Percentiles rank a stretch among this genome's conserved stretches.
These are phyloP conservation scores for Astragalus membranaceus DNA, from an alignment of 306 rosid genomes.

Conservation along the genomic window DNA sequence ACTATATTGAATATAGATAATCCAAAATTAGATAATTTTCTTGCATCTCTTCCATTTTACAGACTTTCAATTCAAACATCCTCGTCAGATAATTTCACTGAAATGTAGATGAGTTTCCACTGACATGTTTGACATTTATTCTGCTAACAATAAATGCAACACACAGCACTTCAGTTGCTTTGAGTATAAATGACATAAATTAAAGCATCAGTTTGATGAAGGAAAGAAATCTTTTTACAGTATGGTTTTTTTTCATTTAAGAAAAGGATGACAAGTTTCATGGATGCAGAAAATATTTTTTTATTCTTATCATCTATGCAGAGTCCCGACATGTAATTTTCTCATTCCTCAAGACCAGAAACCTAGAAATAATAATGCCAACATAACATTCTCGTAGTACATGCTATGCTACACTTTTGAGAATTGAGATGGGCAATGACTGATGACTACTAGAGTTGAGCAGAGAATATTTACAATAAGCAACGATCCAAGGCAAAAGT, in stretches of 20 bases:
- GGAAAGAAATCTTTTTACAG: no score
- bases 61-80: no score
- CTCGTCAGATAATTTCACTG: no score
- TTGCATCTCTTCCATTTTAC: no score
- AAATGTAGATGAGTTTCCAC: no score
- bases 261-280: not conserved
- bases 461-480: not conserved
- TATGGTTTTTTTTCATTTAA: not conserved
- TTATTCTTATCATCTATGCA: not conserved
- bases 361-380: not conserved
- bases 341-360: not conserved
- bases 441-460: not conserved
- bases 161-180: no score
- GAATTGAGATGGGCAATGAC: not conserved
- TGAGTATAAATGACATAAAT: no score
- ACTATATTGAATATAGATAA: no score
- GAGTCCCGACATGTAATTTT: not conserved
- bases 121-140: no score
- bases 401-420: not conserved
- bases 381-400: not conserved
- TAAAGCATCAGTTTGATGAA: not conserved
- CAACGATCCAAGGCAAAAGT: no score
- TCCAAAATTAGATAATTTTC: no score
- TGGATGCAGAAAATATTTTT: not conserved
- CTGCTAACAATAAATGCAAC: no score